phyloP scores from a whole-genome alignment of 2,329 filamentous ascomycete species.

The Cercospora brassicicola region DNA sequence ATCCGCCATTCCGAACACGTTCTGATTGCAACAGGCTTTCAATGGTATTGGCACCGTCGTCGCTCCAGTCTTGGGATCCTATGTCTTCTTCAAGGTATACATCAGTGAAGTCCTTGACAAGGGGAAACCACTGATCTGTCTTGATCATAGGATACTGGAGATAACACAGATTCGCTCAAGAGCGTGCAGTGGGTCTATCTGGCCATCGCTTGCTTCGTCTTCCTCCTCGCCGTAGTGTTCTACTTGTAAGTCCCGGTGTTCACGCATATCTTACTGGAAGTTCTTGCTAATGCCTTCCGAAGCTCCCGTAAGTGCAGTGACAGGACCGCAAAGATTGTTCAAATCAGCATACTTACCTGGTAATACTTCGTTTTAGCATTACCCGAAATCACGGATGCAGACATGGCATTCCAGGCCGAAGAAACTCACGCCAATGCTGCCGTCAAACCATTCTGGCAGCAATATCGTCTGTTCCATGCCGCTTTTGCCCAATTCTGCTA shows the following conservation, averaged over 20 bases:
- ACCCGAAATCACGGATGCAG: constrained; percentile 60
- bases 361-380: constrained; percentile 31
- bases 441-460: constrained; percentile 56
- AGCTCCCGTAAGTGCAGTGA: background rate
- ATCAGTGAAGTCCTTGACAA: background rate
- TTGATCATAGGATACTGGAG: constrained; percentile 43
- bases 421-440: constrained; percentile 37
- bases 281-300: background rate
- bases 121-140: background rate
- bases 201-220: constrained; percentile 62
- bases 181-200: constrained; percentile 67
- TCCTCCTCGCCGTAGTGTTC: constrained; percentile 58
- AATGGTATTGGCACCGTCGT: constrained; percentile 61
- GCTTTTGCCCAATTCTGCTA: constrained; percentile 78
- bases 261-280: background rate
- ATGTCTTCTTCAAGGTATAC: constrained; percentile 58
- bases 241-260: constrained; percentile 45
- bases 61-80: constrained; percentile 59
- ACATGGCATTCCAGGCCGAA: constrained; percentile 57
- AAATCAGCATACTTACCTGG: background rate
- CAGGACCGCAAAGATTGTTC: background rate
- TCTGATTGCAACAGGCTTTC: constrained; percentile 43
- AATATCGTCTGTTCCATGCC: constrained; percentile 74
- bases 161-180: constrained; percentile 52
- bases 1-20: background rate